These are phyloP conservation scores for Amanita pseudoporphyria DNA, from an alignment of 768 basidiomycete genomes.

Conservation along the genomic window DNA sequence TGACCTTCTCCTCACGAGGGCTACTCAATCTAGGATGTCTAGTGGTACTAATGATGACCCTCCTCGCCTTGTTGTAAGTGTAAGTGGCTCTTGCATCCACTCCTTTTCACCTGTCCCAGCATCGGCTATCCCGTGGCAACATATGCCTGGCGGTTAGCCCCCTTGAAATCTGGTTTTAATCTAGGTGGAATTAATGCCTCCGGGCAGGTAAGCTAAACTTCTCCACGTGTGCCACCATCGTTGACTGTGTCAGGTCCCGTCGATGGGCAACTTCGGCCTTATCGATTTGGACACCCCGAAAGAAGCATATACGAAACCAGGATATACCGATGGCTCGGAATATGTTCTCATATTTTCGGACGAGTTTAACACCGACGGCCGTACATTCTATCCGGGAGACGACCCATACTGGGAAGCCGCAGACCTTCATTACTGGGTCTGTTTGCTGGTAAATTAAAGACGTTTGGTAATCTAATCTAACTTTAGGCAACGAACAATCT, in stretches of 20 bases:
- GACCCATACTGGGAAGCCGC: constrained; percentile 83
- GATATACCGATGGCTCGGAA: constrained; percentile 47
- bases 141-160: not conserved
- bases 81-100: constrained; percentile 7
- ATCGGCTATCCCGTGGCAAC: constrained; percentile 37
- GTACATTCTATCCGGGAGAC: constrained; percentile 74
- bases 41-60: constrained; percentile 34
- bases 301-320: constrained; percentile 41
- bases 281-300: constrained; percentile 53
- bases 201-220: constrained; percentile 39
- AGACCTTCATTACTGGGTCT: constrained; percentile 71
- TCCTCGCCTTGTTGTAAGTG: constrained; percentile 55
- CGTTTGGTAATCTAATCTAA: not conserved
- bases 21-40: constrained; percentile 69
- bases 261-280: constrained; percentile 48
- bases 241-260: constrained; percentile 42
- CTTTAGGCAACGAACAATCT: constrained; percentile 50
- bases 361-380: constrained; percentile 69
- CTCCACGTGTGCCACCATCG: constrained; percentile 16
- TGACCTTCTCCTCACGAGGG: constrained; percentile 50
- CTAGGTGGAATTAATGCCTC: constrained; percentile 54
- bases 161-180: constrained; percentile 20
- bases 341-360: constrained; percentile 67
- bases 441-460: constrained; percentile 3
- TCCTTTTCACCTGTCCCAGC: constrained; percentile 14